A percentile compares a stretch with the other conserved stretches of the same genome.
Conservation (phyloP, 1,284 basidiomycete genomes). For the Volvariella volvacea region DNA sequence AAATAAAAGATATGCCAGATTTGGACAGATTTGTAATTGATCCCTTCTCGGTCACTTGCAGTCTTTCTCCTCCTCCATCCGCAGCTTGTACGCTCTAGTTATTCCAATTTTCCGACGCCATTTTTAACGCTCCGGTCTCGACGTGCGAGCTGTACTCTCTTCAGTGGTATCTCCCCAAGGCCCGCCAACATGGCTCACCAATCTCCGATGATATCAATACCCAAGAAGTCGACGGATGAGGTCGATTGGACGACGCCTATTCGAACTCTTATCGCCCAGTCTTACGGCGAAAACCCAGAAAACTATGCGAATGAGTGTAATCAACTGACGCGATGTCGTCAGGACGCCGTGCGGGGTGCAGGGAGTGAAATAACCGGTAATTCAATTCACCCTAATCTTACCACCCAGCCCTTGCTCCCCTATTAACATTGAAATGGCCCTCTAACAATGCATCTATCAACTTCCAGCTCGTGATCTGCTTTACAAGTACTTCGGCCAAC, state of each 20-base stretch:
- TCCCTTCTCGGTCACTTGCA: no score
- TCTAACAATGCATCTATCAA: conserved; percentile 10
- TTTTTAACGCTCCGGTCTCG: no score
- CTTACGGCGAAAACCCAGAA: conserved; percentile 91
- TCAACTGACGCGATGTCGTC: conserved; percentile 81
- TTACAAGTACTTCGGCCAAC: conserved; percentile 99
- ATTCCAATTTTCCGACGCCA: no score
- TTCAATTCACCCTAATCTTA: conserved; percentile 19
- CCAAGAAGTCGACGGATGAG: conserved; percentile 74
- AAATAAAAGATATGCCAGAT: conserved; percentile 13
- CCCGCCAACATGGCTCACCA: conserved; percentile 54
- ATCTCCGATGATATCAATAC: conserved; percentile 78
- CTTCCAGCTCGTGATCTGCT: conserved; percentile 78
- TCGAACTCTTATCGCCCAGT: conserved; percentile 79
- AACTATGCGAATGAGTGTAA: conserved; percentile 82
- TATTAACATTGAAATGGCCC: conserved; percentile 3
- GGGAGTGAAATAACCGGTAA: conserved; percentile 88
- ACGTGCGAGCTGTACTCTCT: no score
- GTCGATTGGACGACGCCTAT: conserved; percentile 93
- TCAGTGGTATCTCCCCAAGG: no score
- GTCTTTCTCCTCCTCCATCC: not conserved
- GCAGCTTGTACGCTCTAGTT: not conserved
- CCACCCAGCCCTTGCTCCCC: conserved; percentile 5
- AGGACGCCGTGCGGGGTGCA: conserved; percentile 93
- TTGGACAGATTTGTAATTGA: not conserved